Evolutionary conservation across 129 eudicot genomes (phyloP).

Genomic region (Kitagawia praeruptora): DNA sequence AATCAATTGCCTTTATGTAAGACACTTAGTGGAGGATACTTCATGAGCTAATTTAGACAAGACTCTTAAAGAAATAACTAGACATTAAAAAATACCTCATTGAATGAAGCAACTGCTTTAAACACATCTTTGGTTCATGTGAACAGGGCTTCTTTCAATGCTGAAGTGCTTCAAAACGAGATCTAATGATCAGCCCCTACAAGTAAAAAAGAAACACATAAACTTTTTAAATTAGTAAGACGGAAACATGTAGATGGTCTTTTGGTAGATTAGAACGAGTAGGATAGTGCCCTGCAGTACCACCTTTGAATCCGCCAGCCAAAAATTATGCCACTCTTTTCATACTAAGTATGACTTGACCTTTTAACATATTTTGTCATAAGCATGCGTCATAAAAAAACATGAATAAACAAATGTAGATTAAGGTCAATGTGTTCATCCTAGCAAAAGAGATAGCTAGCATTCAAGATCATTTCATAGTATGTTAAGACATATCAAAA

Average conservation of each 20-base stretch:
- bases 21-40: neutral
- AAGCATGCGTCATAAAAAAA: too few species aligned
- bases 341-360: too few species aligned
- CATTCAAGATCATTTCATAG: too few species aligned
- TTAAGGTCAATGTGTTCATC: too few species aligned
- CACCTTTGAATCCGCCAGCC: slow-evolving; percentile 95
- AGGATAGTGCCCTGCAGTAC: slow-evolving; percentile 19
- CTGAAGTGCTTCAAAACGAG: slow-evolving; percentile 83
- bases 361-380: too few species aligned
- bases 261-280: neutral
- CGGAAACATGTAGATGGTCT: neutral
- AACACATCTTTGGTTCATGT: slow-evolving; percentile 94
- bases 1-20: slow-evolving; percentile 4
- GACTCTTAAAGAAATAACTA: neutral
- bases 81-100: slow-evolving; percentile 43
- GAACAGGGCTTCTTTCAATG: slow-evolving; percentile 99
- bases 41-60: neutral
- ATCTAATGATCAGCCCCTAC: slow-evolving; percentile 85
- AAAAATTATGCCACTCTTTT: slow-evolving; percentile 30
- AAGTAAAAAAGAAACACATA: neutral
- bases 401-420: too few species aligned
- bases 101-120: slow-evolving; percentile 70
- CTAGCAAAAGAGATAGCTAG: too few species aligned
- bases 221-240: neutral
- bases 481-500: too few species aligned